These are phyloP conservation scores for Colletotrichum aenigma DNA, from an alignment of 2,329 filamentous ascomycete genomes.

Conservation along the genomic window DNA sequence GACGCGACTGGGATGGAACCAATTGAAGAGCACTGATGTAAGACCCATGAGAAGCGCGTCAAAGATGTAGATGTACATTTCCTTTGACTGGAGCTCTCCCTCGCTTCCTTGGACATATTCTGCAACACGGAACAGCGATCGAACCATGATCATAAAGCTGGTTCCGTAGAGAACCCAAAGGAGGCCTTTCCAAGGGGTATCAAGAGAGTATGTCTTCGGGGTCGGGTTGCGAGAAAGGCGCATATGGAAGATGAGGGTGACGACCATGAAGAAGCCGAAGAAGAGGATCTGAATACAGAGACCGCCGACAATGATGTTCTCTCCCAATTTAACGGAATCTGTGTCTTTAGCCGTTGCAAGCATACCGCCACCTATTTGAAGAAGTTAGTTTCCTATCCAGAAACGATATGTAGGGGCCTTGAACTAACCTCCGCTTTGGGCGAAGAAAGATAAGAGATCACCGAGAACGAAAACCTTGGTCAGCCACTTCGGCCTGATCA, in stretches of 20 bases:
- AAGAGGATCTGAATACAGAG: conserved; percentile 60
- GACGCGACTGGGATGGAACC: conserved; percentile 20
- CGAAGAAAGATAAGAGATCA: conserved; percentile 55
- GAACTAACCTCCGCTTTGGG: conserved; percentile 48
- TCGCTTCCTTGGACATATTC: conserved; percentile 44
- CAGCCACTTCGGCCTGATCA: conserved; percentile 43
- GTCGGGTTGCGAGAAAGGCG: conserved; percentile 26
- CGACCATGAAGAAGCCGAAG: conserved; percentile 57
- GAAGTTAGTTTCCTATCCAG: background rate
- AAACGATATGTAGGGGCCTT: too few species aligned
- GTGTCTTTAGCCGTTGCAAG: conserved; percentile 27
- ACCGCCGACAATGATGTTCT: conserved; percentile 56
- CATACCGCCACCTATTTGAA: conserved; percentile 1
- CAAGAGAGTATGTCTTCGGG: conserved; percentile 15
- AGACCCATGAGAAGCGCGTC: conserved; percentile 39
- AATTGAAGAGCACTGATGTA: conserved; percentile 23
- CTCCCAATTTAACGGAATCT: conserved; percentile 30
- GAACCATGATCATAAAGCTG: conserved; percentile 40
- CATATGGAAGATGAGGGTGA: conserved; percentile 50
- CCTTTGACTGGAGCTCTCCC: conserved; percentile 36
- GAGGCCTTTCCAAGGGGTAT: conserved; percentile 33
- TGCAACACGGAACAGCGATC: conserved; percentile 44
- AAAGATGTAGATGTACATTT: conserved; percentile 41
- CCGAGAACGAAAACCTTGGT: conserved; percentile 60
- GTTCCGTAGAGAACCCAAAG: conserved; percentile 28